phyloP scores from a whole-genome alignment of 1,284 basidiomycete genomes.

The Cutaneotrichosporon curvatum region DNA sequence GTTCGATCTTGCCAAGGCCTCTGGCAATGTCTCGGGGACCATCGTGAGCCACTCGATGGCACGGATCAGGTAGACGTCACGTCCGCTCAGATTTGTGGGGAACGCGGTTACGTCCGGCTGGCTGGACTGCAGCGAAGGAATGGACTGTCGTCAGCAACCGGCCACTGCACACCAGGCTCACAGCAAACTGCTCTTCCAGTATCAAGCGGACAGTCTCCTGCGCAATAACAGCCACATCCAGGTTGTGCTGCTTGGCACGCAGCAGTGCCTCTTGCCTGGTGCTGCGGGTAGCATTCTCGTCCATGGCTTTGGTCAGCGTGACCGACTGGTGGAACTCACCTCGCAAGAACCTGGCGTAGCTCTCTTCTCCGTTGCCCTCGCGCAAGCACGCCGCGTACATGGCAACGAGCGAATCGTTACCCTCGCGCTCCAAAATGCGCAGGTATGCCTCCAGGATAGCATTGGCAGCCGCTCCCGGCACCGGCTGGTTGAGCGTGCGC shows the following conservation, averaged over 20 bases:
- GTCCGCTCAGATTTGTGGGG: conserved; percentile 31
- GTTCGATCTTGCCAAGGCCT: conserved; percentile 75
- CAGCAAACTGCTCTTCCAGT: conserved; percentile 67
- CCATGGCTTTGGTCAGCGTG: conserved; percentile 53
- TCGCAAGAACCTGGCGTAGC: conserved; percentile 85
- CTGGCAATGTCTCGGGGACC: conserved; percentile 62
- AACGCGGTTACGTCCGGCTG: conserved; percentile 54
- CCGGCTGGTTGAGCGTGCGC: conserved; percentile 66
- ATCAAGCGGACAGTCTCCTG: conserved; percentile 66
- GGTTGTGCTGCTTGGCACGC: conserved; percentile 71
- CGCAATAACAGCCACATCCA: conserved; percentile 77
- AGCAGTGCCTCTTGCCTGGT: conserved; percentile 68
- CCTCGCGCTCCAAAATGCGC: conserved; percentile 74
- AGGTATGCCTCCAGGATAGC: conserved; percentile 83
- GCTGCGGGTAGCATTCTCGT: conserved; percentile 58
- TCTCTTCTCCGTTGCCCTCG: conserved; percentile 76
- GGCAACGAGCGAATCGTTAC: conserved; percentile 78
- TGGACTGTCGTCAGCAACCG: conserved; percentile 19
- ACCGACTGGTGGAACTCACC: conserved; percentile 32
- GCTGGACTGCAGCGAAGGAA: conserved; percentile 26
- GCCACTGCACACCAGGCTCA: conserved; percentile 35
- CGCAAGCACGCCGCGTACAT: conserved; percentile 88
- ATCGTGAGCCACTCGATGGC: conserved; percentile 93
- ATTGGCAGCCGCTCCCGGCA: conserved; percentile 68
- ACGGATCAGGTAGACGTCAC: conserved; percentile 66